Evolutionary conservation across 441 rosid species (phyloP).

Genomic region (Arabidopsis hybrid): DNA sequence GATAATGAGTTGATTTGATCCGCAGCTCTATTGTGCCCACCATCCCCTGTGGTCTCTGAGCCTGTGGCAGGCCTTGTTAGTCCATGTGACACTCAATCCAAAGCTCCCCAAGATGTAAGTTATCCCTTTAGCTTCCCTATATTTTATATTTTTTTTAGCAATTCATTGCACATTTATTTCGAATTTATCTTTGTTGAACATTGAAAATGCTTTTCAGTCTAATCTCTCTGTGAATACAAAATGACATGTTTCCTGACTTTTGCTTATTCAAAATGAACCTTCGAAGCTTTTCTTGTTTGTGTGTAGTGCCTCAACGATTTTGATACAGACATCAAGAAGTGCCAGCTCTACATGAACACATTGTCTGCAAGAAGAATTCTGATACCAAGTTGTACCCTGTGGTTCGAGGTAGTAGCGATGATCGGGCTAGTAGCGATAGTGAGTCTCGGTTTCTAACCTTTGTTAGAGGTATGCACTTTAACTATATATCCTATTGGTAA

Average conservation of each 20-base stretch:
- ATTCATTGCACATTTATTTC: no score
- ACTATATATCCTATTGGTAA: neutral
- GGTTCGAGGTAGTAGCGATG: neutral
- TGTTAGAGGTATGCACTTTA: neutral
- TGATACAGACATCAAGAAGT: constrained; percentile 1
- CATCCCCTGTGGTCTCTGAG: constrained; percentile 43
- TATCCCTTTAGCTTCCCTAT: neutral
- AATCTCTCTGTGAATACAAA: neutral
- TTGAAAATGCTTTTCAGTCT: no score
- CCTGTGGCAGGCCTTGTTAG: constrained; percentile 45
- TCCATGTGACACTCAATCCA: constrained; percentile 66
- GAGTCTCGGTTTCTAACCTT: neutral
- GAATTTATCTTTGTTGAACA: no score
- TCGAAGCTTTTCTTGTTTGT: neutral
- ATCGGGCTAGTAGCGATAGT: neutral
- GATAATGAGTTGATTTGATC: neutral
- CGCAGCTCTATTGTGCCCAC: constrained; percentile 38
- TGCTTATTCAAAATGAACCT: neutral
- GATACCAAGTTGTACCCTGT: neutral
- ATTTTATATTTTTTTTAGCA: no score
- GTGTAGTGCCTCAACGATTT: constrained; percentile 9
- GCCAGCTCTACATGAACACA: neutral
- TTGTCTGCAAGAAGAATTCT: neutral
- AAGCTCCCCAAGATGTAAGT: constrained; percentile 82
- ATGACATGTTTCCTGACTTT: neutral